Percentiles rank a stretch among this genome's conserved stretches.
phyloP scores from a whole-genome alignment of 192 early-diverging fungal genomes.

The Umbelopsis ramanniana region DNA sequence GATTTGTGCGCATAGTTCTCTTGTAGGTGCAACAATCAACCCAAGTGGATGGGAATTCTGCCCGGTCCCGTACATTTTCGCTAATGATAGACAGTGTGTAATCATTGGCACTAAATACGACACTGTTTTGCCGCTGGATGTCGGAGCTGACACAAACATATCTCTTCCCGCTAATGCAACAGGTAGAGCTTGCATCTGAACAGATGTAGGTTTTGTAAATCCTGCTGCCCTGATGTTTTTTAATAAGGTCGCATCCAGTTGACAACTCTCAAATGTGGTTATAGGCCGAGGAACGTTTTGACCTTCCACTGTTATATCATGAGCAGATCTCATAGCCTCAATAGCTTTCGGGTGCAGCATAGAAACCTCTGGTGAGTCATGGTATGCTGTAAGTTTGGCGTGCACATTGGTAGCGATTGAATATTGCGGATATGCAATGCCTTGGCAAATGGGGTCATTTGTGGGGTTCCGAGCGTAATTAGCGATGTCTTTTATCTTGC shows the following conservation, averaged over 20 bases:
- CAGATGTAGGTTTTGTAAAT: conserved; percentile 59
- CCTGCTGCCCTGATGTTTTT: conserved; percentile 39
- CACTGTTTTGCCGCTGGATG: conserved; percentile 58
- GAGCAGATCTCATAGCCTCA: conserved; percentile 35
- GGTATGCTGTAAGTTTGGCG: conserved; percentile 47
- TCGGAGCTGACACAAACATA: conserved; percentile 52
- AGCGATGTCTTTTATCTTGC: conserved; percentile 42
- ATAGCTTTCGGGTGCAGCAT: conserved; percentile 15
- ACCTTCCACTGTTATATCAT: conserved; percentile 47
- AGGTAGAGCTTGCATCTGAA: conserved; percentile 69
- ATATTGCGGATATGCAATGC: background rate
- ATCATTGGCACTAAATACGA: conserved; percentile 54
- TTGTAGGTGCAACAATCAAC: conserved; percentile 54
- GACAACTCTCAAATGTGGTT: conserved; percentile 47
- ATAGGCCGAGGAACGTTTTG: conserved; percentile 48
- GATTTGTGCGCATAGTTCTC: conserved; percentile 57
- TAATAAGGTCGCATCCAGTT: conserved; percentile 40
- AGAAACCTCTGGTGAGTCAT: conserved; percentile 28
- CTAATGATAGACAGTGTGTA: conserved; percentile 38
- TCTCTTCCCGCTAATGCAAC: conserved; percentile 51
- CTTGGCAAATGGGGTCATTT: background rate
- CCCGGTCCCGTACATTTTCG: conserved; percentile 26
- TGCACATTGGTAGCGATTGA: conserved; percentile 29
- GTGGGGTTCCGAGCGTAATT: background rate
- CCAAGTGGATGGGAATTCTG: conserved; percentile 42